Percentiles rank a stretch among this genome's conserved stretches.
These are phyloP conservation scores for Viridothelium virens DNA, from an alignment of 495 filamentous ascomycete genomes.

Conservation along the genomic window DNA sequence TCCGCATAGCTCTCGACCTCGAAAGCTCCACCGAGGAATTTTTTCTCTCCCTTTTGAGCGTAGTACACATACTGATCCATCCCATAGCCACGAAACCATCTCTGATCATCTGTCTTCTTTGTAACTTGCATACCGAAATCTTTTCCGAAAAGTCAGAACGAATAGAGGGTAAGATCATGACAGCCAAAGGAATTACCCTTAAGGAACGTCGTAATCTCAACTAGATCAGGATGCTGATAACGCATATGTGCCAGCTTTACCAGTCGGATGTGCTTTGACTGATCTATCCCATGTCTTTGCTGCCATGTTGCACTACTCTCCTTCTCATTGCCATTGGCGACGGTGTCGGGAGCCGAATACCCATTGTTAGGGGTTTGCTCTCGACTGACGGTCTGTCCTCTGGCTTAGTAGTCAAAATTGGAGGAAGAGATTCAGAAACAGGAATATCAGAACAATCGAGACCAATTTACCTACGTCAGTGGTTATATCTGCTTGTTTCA, in stretches of 20 bases:
- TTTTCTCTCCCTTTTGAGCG: conserved; percentile 34
- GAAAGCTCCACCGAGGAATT: conserved; percentile 36
- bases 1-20: conserved; percentile 32
- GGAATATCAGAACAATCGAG: too few relatives aligned
- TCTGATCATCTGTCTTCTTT: conserved; percentile 28
- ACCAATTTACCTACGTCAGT: not conserved
- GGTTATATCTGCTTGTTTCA: conserved; percentile 10
- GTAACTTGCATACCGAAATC: conserved; percentile 37
- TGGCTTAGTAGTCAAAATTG: not conserved
- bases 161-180: not conserved
- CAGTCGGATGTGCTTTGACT: conserved; percentile 36
- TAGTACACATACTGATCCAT: conserved; percentile 37
- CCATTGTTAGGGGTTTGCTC: conserved; percentile 36
- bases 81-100: conserved; percentile 36
- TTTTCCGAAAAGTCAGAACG: not conserved
- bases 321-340: conserved; percentile 33
- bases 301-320: conserved; percentile 35
- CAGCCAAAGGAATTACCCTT: conserved; percentile 22
- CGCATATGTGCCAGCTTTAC: conserved; percentile 43
- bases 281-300: conserved; percentile 32
- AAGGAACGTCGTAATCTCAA: conserved; percentile 40
- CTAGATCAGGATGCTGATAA: conserved; percentile 44
- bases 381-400: conserved; percentile 15
- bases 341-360: conserved; percentile 34
- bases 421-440: too few relatives aligned